These are phyloP conservation scores for Chamaecyparis obtusa DNA, from an alignment of 75 land plant species.

Conservation along the genomic window DNA sequence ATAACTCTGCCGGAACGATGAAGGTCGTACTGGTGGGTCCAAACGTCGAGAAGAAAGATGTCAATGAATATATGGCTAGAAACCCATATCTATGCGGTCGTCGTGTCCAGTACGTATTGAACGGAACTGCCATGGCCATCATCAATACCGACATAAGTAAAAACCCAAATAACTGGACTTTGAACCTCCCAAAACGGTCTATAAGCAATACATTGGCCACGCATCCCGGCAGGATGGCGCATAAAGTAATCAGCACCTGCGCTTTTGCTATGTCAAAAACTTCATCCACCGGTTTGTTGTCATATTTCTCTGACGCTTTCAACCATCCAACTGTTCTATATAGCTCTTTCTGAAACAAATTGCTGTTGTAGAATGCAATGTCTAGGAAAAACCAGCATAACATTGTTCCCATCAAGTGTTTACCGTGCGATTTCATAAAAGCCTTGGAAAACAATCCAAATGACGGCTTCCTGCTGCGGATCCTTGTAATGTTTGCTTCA, in stretches of 20 bases:
- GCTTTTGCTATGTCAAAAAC: constrained; percentile 17
- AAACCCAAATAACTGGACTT: constrained; percentile 8
- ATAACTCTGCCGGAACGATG: constrained; percentile 42
- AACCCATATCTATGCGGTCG: background rate
- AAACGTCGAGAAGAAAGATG: constrained; percentile 20
- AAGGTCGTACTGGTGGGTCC: constrained; percentile 39
- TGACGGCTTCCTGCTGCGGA: background rate
- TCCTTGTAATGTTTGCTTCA: background rate
- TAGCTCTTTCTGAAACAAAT: constrained; percentile 58
- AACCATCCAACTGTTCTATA: background rate
- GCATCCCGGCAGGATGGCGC: constrained; percentile 23
- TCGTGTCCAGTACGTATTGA: background rate
- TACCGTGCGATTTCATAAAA: constrained; percentile 41
- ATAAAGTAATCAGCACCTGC: constrained; percentile 24
- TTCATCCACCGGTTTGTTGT: constrained; percentile 10
- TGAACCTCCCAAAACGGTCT: constrained; percentile 18
- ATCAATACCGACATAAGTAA: constrained; percentile 29
- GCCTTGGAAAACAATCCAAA: constrained; percentile 30
- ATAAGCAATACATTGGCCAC: constrained; percentile 22
- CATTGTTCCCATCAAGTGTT: constrained; percentile 45
- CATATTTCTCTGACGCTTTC: background rate
- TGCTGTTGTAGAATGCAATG: constrained; percentile 52
- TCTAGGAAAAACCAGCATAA: constrained; percentile 47
- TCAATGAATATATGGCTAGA: background rate
- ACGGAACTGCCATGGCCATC: constrained; percentile 21